Evolutionary conservation across 2,329 filamentous ascomycete species (phyloP).

Genomic region (Claviceps monticola): DNA sequence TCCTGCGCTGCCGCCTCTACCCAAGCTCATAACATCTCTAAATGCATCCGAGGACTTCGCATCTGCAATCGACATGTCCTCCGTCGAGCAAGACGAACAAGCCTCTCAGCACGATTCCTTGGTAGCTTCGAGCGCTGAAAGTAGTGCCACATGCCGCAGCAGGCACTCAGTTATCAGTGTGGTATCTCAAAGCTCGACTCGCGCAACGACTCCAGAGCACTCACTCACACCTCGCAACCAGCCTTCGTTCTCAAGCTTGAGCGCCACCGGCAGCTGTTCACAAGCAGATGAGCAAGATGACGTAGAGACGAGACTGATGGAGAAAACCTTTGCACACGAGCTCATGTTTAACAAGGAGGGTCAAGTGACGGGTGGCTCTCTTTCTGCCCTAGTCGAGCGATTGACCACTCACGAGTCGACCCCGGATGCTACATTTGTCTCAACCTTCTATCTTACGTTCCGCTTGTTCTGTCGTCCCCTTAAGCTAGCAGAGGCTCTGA

Average conservation of each 20-base stretch:
- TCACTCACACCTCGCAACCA: conserved; percentile 39
- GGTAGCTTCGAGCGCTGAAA: conserved; percentile 62
- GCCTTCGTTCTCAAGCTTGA: conserved; percentile 54
- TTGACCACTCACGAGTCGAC: conserved; percentile 87
- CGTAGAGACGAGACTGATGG: conserved; percentile 70
- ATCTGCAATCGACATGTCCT: conserved; percentile 24
- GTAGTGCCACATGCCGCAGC: conserved; percentile 64
- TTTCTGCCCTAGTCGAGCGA: conserved; percentile 84
- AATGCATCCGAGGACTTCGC: conserved; percentile 33
- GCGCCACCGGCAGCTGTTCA: conserved; percentile 48
- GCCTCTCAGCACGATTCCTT: conserved; percentile 54
- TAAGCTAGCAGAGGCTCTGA: conserved; percentile 67
- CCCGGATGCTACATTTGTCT: conserved; percentile 81
- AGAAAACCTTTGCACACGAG: conserved; percentile 83
- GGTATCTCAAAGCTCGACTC: conserved; percentile 68
- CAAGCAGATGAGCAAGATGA: conserved; percentile 66
- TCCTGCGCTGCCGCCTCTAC: conserved; percentile 39
- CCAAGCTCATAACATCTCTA: conserved; percentile 40
- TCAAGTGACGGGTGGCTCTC: conserved; percentile 81
- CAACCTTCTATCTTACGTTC: conserved; percentile 93
- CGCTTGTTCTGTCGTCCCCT: conserved; percentile 75
- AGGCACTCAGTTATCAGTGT: conserved; percentile 71
- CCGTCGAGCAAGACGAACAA: conserved; percentile 36
- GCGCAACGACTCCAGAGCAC: conserved; percentile 74
- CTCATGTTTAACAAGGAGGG: conserved; percentile 89